Conservation (phyloP, 176 grass and related monocot species). For the Triticum aestivum region IWGSC_CS_RefSeq_v2.1 NC_057800.1:425341741-425342240, state of each 20-base stretch:
- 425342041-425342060: not conserved
- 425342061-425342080: not conserved
- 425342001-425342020: not conserved
- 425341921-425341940: not conserved
- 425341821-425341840: slow-evolving; percentile 67
- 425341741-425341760: slow-evolving; percentile 50
- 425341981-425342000: not conserved
- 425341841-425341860: slow-evolving; percentile 52
- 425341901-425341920: not conserved
- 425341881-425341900: not conserved
- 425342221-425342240: slow-evolving; percentile 51
- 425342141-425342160: not conserved
- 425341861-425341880: not conserved
- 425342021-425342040: not conserved
- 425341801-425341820: slow-evolving; percentile 81
- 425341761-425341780: slow-evolving; percentile 74
- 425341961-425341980: not conserved
- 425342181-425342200: slow-evolving; percentile 59
- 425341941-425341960: not conserved
- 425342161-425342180: not conserved
- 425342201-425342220: slow-evolving; percentile 85
- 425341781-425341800: slow-evolving; percentile 71
- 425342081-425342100: no score
- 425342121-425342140: not conserved
- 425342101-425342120: not conserved